Evolutionary conservation across 192 early-diverging fungal species (phyloP).

Genomic region (Rhizophagus prolifer): DNA sequence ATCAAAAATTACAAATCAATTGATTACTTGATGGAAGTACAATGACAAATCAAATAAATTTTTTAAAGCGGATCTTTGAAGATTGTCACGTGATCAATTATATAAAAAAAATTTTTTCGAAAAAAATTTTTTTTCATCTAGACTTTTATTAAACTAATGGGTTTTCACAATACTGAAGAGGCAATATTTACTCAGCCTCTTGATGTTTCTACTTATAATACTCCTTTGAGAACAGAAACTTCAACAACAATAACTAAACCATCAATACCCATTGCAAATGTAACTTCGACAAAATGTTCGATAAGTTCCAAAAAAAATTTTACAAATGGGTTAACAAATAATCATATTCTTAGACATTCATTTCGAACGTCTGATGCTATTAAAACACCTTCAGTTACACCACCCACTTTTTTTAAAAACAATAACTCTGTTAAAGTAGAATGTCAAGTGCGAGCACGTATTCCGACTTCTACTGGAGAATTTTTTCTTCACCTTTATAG

Average conservation of each 20-base stretch:
- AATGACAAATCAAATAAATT: no score
- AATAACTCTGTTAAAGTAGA: conserved; percentile 31
- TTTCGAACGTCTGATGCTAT: neutral
- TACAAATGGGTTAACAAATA: conserved; percentile 8
- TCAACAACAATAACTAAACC: neutral
- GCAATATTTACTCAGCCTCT: conserved; percentile 6
- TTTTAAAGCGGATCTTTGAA: neutral
- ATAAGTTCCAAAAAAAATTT: conserved; percentile 17
- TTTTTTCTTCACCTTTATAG: conserved; percentile 84
- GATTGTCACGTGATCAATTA: neutral
- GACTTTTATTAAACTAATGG: neutral
- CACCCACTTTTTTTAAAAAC: neutral
- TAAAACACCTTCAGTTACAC: neutral
- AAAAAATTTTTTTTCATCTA: no score
- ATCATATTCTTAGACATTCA: neutral
- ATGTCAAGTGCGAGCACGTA: conserved; percentile 72
- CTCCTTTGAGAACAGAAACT: neutral
- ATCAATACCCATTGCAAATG: neutral
- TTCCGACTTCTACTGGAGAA: conserved; percentile 74
- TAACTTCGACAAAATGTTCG: conserved; percentile 9
- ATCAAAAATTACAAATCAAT: neutral
- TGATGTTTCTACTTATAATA: conserved; percentile 16
- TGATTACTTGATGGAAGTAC: no score
- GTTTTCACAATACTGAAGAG: conserved; percentile 1
- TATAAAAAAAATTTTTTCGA: neutral